A percentile compares a stretch with the other conserved stretches of the same genome.
phyloP scores from a whole-genome alignment of 2,329 filamentous ascomycete species.

The Botryotinia convoluta region DNA sequence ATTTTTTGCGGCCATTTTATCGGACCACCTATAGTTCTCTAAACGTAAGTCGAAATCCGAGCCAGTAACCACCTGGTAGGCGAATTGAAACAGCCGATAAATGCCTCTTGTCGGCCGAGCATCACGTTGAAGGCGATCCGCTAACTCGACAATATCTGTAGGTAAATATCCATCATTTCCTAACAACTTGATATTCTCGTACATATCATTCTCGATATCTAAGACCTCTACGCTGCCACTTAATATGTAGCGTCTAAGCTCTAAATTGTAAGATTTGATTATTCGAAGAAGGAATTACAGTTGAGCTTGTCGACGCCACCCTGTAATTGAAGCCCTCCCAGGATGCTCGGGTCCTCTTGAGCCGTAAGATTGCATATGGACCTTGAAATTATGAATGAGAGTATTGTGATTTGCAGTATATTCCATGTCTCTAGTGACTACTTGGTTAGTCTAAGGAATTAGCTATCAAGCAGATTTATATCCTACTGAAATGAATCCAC shows the following conservation, averaged over 20 bases:
- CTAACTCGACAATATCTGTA: neutral
- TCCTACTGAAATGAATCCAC: too few species aligned
- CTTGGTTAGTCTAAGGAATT: neutral
- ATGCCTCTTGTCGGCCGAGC: neutral
- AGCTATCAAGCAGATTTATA: too few species aligned
- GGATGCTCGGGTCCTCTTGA: neutral
- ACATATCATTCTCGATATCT: neutral
- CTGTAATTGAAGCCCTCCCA: neutral
- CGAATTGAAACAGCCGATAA: neutral
- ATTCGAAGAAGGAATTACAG: neutral
- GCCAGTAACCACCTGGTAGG: neutral
- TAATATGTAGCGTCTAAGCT: neutral
- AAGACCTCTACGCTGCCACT: neutral
- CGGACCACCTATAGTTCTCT: fast-evolving
- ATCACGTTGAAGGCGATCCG: neutral
- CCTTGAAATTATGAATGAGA: neutral
- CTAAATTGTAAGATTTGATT: neutral
- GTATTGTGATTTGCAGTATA: neutral
- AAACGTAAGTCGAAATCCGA: neutral
- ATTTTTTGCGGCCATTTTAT: neutral
- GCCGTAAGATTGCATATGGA: neutral
- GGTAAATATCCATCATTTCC: neutral
- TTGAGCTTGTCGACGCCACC: neutral
- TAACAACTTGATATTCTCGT: neutral
- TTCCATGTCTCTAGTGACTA: neutral